Evolutionary conservation across 257 asterid species (phyloP).

Genomic region (Buddleja alternifolia): DNA sequence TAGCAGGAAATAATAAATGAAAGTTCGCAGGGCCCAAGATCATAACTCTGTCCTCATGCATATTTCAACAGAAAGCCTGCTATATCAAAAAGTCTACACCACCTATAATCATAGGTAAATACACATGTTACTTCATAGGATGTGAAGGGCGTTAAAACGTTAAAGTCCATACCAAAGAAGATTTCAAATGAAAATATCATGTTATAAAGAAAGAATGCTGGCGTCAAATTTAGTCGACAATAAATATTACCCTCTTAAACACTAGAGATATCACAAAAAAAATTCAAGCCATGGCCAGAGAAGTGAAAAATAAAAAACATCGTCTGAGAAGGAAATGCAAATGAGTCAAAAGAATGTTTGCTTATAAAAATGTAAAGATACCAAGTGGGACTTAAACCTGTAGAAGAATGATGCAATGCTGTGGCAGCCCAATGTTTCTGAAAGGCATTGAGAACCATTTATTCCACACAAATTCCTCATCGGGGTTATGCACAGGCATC

Average conservation of each 20-base stretch:
- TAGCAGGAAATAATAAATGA: not conserved
- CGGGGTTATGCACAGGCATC: conserved; percentile 79
- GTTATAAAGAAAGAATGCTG: conserved; percentile 1
- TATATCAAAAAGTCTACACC: conserved; percentile 15
- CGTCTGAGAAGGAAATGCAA: conserved; percentile 21
- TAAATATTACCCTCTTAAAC: not conserved
- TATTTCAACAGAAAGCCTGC: conserved; percentile 15
- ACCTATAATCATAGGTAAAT: not conserved
- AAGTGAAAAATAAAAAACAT: not conserved
- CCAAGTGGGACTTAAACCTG: conserved; percentile 71
- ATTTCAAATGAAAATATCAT: conserved; percentile 17
- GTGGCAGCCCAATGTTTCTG: conserved; percentile 82
- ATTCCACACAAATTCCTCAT: conserved; percentile 97
- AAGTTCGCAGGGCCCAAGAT: not conserved
- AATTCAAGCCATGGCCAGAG: conserved; percentile 3
- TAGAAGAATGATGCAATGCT: conserved; percentile 85
- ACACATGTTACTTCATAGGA: conserved; percentile 6
- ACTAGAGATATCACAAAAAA: not conserved
- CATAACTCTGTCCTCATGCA: not conserved
- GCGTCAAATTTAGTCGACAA: conserved; percentile 11
- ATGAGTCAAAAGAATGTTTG: conserved; percentile 24
- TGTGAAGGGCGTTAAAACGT: conserved; percentile 11
- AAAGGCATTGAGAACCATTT: conserved; percentile 92
- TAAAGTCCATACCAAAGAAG: conserved; percentile 18
- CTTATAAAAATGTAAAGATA: conserved; percentile 42